These are phyloP conservation scores for Nannochloropsis gaditana DNA, from an alignment of 108 stramenopile genomes.

Conservation along the genomic window DNA sequence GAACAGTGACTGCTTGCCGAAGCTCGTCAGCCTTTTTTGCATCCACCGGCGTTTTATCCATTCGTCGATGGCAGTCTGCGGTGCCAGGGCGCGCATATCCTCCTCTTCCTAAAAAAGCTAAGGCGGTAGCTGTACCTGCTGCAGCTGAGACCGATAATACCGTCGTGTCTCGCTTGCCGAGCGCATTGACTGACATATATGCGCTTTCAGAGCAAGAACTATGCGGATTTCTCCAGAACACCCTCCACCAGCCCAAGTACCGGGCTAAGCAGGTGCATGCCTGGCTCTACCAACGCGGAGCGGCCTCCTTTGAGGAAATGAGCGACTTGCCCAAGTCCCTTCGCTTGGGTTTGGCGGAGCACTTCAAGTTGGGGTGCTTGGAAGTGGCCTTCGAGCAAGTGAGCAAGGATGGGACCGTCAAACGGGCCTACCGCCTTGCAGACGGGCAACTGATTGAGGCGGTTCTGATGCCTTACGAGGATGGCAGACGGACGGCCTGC, in stretches of 20 bases:
- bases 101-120: neutral
- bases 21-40: too few relatives aligned
- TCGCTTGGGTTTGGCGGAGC: conserved; percentile 57
- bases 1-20: too few relatives aligned
- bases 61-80: too few relatives aligned
- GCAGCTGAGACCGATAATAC: neutral
- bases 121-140: neutral
- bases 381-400: conserved; percentile 62
- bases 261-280: conserved; percentile 74
- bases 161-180: neutral
- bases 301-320: conserved; percentile 70
- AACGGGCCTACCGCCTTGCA: conserved; percentile 73
- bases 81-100: too few relatives aligned
- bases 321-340: conserved; percentile 69
- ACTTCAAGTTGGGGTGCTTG: conserved; percentile 47
- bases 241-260: conserved; percentile 61
- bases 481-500: conserved; percentile 89
- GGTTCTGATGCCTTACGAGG: conserved; percentile 92
- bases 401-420: conserved; percentile 80
- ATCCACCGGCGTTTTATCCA: too few relatives aligned
- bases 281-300: conserved; percentile 71
- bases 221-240: conserved; percentile 20
- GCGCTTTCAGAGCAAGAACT: conserved; percentile 25
- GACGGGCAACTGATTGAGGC: conserved; percentile 91
- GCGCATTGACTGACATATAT: neutral